These are phyloP conservation scores for Alternaria ventricosa DNA, from an alignment of 2,329 filamentous ascomycete species.

Conservation along the genomic window DNA sequence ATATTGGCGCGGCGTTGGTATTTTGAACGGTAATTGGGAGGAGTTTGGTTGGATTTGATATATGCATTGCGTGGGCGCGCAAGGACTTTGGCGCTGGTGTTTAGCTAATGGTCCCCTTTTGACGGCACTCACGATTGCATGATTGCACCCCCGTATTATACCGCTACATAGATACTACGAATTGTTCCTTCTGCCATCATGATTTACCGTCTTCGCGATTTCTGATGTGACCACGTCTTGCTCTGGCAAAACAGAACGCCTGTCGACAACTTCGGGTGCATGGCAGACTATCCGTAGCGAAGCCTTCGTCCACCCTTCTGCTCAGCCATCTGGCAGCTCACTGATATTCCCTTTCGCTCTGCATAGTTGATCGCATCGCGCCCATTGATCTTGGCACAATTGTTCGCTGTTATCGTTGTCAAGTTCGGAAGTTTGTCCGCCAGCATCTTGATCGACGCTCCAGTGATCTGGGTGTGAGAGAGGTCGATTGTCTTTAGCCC, in stretches of 20 bases:
- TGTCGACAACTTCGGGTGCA: neutral
- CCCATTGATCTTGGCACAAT: conserved; percentile 44
- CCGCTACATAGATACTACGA: conserved; percentile 1
- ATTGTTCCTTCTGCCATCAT: neutral
- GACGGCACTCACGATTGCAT: conserved; percentile 3
- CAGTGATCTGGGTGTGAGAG: conserved; percentile 48
- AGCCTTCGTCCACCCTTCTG: conserved; percentile 18
- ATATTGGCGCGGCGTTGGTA: conserved; percentile 27
- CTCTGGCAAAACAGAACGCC: neutral
- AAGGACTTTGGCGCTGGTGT: neutral
- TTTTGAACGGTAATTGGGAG: neutral
- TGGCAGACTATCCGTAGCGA: conserved; percentile 9
- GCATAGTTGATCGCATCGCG: conserved; percentile 53
- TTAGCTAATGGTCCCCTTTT: neutral
- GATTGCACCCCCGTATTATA: conserved; percentile 7
- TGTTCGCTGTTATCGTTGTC: conserved; percentile 40
- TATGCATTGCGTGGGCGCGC: conserved; percentile 17
- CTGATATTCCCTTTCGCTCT: conserved; percentile 38
- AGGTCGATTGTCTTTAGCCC: conserved; percentile 44
- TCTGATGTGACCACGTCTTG: neutral
- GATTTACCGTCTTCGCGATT: too few species aligned
- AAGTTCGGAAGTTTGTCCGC: conserved; percentile 37
- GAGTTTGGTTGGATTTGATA: neutral
- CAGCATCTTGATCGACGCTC: conserved; percentile 50
- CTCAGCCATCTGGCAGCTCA: conserved; percentile 30